Conservation (phyloP, 2,329 filamentous ascomycete genomes). For the Fusarium mangiferae region DNA sequence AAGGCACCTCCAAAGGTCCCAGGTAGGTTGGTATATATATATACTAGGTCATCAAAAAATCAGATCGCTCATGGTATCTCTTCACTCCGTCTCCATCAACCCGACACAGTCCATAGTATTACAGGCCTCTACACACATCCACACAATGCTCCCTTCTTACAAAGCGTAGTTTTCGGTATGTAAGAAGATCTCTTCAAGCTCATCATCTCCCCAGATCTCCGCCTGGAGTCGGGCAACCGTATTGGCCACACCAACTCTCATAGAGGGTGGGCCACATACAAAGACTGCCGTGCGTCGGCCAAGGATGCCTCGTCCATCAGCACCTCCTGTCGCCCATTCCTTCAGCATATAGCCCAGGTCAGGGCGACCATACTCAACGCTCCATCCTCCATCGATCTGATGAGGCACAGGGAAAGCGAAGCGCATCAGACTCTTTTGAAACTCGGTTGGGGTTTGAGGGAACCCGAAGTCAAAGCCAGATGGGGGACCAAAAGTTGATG, state of each 20-base stretch:
- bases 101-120: constrained; percentile 27
- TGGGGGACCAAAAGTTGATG: constrained; percentile 67
- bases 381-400: constrained; percentile 83
- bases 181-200: constrained; percentile 89
- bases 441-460: constrained; percentile 83
- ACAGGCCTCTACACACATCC: constrained; percentile 17
- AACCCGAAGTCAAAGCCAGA: constrained; percentile 83
- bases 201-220: constrained; percentile 81
- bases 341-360: constrained; percentile 88
- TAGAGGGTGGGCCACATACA: constrained; percentile 87
- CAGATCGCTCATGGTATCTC: constrained; percentile 46
- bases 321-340: constrained; percentile 79
- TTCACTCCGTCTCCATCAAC: constrained; percentile 8
- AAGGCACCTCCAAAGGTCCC: background rate
- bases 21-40: constrained; percentile 10
- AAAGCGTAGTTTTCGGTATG: constrained; percentile 96
- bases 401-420: constrained; percentile 82
- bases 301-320: constrained; percentile 74
- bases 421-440: constrained; percentile 89
- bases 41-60: constrained; percentile 33
- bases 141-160: constrained; percentile 49
- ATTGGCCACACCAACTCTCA: constrained; percentile 89
- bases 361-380: constrained; percentile 90
- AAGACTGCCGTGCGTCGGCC: constrained; percentile 88
- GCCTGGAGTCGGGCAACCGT: constrained; percentile 85